These are phyloP conservation scores for Nakaseomyces delphensis DNA, from an alignment of 1,139 yeast genomes.

Conservation along the genomic window DNA sequence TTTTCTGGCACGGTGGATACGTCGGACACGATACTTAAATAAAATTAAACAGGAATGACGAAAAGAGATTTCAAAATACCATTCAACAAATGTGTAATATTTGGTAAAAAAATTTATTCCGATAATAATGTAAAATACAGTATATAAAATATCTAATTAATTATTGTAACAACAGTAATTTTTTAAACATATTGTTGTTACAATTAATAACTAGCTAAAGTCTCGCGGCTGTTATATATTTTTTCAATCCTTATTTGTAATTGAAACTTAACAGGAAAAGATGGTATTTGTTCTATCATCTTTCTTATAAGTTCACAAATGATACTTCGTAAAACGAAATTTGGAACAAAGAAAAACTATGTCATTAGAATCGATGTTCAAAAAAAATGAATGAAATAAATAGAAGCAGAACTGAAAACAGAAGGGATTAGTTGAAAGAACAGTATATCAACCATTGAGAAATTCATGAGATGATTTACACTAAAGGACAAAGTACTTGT, in stretches of 20 bases:
- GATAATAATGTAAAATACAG: neutral
- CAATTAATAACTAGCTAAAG: neutral
- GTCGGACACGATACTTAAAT: neutral
- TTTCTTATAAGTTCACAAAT: neutral
- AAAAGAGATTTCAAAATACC: too few relatives aligned
- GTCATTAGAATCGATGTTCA: slow-evolving; percentile 1
- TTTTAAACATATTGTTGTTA: neutral
- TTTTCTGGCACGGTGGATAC: neutral
- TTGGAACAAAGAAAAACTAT: neutral
- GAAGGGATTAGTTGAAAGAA: neutral
- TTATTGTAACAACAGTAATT: neutral
- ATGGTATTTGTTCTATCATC: neutral
- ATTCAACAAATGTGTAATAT: neutral
- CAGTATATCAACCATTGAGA: neutral
- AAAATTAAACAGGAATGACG: too few relatives aligned
- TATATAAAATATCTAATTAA: neutral
- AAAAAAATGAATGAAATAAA: neutral
- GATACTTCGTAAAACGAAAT: neutral
- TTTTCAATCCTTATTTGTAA: neutral
- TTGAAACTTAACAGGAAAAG: neutral
- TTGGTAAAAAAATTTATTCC: slow-evolving; percentile 1
- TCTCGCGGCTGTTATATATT: neutral
- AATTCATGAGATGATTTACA: neutral
- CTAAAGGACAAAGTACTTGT: slow-evolving; percentile 32
- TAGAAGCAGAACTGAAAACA: neutral